These are phyloP conservation scores for Oidium heveae DNA, from an alignment of 2,329 filamentous ascomycete species.

Conservation along the genomic window DNA sequence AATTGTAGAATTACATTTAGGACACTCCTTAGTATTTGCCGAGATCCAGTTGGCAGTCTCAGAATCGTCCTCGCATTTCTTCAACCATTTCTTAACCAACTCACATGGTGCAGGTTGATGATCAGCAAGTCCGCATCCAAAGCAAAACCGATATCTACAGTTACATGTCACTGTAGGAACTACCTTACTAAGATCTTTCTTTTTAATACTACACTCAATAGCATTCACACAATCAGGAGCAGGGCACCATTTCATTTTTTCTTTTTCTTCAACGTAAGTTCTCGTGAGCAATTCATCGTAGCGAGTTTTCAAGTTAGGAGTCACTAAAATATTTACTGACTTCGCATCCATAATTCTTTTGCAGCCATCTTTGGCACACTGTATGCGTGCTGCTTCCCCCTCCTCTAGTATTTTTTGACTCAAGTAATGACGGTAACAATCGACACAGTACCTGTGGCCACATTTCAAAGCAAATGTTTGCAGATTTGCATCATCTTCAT, in stretches of 20 bases:
- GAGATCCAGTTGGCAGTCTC: slow-evolving; percentile 99
- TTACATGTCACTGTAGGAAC: slow-evolving; percentile 76
- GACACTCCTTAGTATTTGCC: slow-evolving; percentile 94
- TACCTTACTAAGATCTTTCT: slow-evolving; percentile 58
- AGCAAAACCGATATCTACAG: slow-evolving; percentile 79
- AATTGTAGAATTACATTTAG: slow-evolving; percentile 86
- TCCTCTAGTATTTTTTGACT: slow-evolving; percentile 85
- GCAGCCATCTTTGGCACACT: slow-evolving; percentile 74
- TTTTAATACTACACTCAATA: slow-evolving; percentile 67
- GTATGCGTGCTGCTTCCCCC: slow-evolving; percentile 80
- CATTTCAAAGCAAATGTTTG: slow-evolving; percentile 87
- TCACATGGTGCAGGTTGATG: slow-evolving; percentile 84
- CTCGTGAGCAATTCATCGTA: slow-evolving; percentile 74
- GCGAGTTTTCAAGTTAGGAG: slow-evolving; percentile 27
- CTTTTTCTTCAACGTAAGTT: slow-evolving; percentile 93
- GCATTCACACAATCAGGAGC: slow-evolving; percentile 93
- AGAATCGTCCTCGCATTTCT: slow-evolving; percentile 95
- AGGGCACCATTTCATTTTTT: slow-evolving; percentile 89
- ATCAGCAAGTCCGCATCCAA: slow-evolving; percentile 71
- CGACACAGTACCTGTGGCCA: slow-evolving; percentile 74
- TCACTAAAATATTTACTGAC: slow-evolving; percentile 55
- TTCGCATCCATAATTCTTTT: slow-evolving; percentile 76
- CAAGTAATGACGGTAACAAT: slow-evolving; percentile 82
- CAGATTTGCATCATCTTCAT: slow-evolving; percentile 56
- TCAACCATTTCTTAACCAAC: slow-evolving; percentile 82